Base-by-base conservation (phyloP, 2,329 filamentous ascomycete species). In the Trichoderma atrobrunneum region DNA sequence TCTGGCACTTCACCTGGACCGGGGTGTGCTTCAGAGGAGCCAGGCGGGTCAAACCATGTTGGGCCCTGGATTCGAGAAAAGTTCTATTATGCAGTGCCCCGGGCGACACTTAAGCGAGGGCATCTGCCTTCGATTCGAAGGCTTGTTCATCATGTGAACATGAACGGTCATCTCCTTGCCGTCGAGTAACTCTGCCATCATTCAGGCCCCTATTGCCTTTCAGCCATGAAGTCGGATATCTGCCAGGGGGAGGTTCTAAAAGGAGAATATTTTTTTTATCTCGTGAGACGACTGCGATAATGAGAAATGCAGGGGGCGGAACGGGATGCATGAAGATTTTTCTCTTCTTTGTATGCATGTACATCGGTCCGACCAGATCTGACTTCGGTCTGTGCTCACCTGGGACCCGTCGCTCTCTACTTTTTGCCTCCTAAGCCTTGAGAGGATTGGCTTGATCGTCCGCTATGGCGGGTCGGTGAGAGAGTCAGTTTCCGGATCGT, bases 291-390 rank as follows among this genome's bases (percentile, higher is more conserved):
- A n/a, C 6, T 10, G 14, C 26, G 56, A 11, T 54, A 24, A 54
- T 54, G 43, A 36, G 65, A 56, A 36, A 8, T 34, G 11, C 60
- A 48, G 63, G 63, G 63, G 60, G 51, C 21, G 34, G n/a, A 26
- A 34, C 28, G 30, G 18, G 12, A 43, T 51, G 56, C 18, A 34
- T 12, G 30, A 66, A 18, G 39, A 21, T 65, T 51, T 51, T 30
- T 26, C 12, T 48, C 28, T 30, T 51, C 32, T 63, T 48, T 24
- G 8, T 63, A 43, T 63, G 36, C 56, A 21, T 32, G 34, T 21
- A 54, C 48, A 68, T 60, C 56, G 65, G 65, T 32, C 65, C 56
- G 54, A 68, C 65, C 39, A 60, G 54, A 60, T 68, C 36, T 60
- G 26, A 48, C 34, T 59, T 60, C 56, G 36, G 65, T 26, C 65